Base-by-base conservation (phyloP, 2,329 filamentous ascomycete genomes). In the Dendryphion nanum region DNA sequence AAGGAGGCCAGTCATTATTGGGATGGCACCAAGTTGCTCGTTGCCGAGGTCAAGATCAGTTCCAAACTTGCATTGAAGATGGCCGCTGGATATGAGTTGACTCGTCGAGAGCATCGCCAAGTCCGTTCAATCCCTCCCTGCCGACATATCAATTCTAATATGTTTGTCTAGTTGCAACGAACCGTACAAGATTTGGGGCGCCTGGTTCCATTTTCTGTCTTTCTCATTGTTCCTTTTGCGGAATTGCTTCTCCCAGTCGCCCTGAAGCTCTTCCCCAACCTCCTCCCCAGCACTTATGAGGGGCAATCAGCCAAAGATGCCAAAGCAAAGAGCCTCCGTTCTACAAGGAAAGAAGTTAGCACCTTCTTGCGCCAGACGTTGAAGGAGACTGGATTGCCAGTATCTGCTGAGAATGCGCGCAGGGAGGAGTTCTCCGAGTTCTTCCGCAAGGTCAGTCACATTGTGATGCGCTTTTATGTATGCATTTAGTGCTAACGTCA, bases 281-380 rank as follows among this genome's bases (percentile, higher is more conserved):
- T 98, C 69, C 82, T 98, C 36, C 93, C 93, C 33, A 96, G 89
- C 75, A 98, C 93, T 18, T 98, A 95, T 64, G 93, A 98, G 70
- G 90, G 81, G 19, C 86, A 94, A 64, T 89, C 86, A 59, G 84
- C 88, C 44, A 94, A 89, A 66, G 93, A 98, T 58, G 79, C 81
- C 57, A 98, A 98, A 72, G 88, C 88, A 1, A 81, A 80, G 30
- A 81, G 78, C 38, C 77, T 98, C 32, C 82, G 93, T 47, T 81
- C 85, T 3, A 96, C 89, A 18, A 81, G 93, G 45, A 95, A 95
- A 68, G 90, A 96, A 64, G 91, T 98, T 53, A 95, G 89, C 66
- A 79, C 74, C 45, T 97, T 98, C 69, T 74, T 98, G 45, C 85
- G 87, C 42, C 81, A 87, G 54, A 98, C 93, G 0, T 71, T 98